Evolutionary conservation across 2,329 filamentous ascomycete genomes (phyloP).

Genomic region (Pezicula rhizophila): DNA sequence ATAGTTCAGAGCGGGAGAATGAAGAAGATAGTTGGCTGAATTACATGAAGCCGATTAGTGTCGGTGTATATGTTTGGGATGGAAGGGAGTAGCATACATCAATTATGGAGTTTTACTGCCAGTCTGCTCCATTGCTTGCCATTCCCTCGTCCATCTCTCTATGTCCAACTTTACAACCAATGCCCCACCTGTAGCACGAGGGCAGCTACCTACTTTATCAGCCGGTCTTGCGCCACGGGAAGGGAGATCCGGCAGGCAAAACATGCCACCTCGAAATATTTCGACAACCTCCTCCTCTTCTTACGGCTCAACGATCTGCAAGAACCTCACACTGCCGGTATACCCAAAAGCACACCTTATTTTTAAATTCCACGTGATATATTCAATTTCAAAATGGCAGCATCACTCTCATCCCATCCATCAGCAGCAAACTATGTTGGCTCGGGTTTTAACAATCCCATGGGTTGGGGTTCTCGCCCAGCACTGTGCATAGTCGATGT

Average conservation of each 20-base stretch:
- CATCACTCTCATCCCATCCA: background rate
- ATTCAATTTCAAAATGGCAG: background rate
- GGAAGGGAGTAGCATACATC: background rate
- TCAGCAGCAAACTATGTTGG: background rate
- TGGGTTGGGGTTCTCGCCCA: slow-evolving; percentile 20
- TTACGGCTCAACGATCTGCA: too few species aligned
- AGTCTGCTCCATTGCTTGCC: background rate
- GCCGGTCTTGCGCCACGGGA: background rate
- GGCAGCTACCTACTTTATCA: background rate
- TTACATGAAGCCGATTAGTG: too few species aligned
- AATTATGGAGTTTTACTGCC: background rate
- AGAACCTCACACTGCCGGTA: too few species aligned
- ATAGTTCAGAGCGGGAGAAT: slow-evolving; percentile 39
- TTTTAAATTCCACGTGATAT: background rate
- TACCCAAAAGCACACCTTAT: background rate
- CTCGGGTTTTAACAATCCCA: slow-evolving; percentile 1
- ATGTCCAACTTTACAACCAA: background rate
- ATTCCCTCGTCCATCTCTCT: background rate
- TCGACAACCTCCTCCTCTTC: background rate
- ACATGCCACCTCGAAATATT: background rate
- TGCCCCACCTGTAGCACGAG: background rate
- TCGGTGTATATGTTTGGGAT: too few species aligned
- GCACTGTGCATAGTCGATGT: slow-evolving; percentile 40
- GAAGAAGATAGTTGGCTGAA: slow-evolving; percentile 9
- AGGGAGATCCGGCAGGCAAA: slow-evolving; percentile 1